phyloP scores from a whole-genome alignment of 441 rosid genomes.

The Populus trichocarpa region DNA sequence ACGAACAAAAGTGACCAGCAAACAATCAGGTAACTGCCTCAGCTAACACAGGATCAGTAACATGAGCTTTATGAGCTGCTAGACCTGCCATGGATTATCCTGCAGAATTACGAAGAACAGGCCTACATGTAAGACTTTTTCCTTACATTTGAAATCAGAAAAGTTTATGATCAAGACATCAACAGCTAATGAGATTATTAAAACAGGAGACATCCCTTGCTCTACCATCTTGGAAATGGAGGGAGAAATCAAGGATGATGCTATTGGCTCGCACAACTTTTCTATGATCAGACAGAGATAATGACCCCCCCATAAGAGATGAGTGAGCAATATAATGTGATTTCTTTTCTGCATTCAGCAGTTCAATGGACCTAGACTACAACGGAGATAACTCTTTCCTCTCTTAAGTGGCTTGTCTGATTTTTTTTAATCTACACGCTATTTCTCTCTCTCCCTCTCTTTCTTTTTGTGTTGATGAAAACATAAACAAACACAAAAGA shows the following conservation, averaged over 20 bases:
- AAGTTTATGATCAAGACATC: not conserved
- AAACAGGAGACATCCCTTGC: not conserved
- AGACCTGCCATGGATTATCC: not conserved
- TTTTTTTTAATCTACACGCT: too few species aligned
- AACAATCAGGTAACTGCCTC: not conserved
- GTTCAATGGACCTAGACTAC: not conserved
- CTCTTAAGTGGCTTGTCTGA: not conserved
- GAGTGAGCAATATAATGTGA: not conserved
- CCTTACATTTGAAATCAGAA: not conserved
- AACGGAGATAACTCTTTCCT: not conserved
- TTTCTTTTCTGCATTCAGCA: not conserved
- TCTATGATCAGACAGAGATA: not conserved
- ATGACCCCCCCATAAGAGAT: not conserved
- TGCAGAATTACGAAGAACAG: not conserved
- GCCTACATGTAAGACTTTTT: not conserved
- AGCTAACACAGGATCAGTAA: not conserved
- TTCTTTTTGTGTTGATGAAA: not conserved
- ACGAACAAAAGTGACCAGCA: not conserved
- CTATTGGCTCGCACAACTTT: not conserved
- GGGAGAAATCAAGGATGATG: not conserved
- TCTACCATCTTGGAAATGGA: not conserved
- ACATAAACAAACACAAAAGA: not conserved
- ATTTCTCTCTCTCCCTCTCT: not conserved
- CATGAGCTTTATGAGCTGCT: not conserved
- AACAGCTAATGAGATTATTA: not conserved